Evolutionary conservation across 345 rosid species (phyloP).

Genomic region (Salix suchowensis): DNA sequence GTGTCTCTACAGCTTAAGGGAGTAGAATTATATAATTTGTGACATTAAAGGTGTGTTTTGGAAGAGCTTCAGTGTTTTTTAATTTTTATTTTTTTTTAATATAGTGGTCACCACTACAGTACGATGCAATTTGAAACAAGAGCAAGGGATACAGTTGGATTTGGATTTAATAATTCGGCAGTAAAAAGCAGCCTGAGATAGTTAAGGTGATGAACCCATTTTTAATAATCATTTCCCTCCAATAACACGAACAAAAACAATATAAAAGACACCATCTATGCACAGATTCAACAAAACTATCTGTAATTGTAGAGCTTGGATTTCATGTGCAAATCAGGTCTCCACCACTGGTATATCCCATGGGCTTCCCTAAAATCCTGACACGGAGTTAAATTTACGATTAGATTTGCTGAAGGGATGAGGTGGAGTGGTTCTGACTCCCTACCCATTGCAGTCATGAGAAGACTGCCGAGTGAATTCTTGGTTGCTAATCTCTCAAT

Average conservation of each 20-base stretch:
- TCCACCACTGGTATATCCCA: conserved; percentile 96
- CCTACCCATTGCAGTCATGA: conserved; percentile 54
- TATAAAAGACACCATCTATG: background rate
- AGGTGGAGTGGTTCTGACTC: conserved; percentile 66
- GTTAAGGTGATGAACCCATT: background rate
- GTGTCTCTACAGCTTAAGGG: background rate
- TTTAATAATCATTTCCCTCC: background rate
- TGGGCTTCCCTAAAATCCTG: conserved; percentile 68
- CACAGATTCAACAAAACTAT: conserved; percentile 15
- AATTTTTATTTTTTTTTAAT: no score
- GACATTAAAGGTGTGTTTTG: no score
- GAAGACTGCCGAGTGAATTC: conserved; percentile 59
- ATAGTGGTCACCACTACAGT: background rate
- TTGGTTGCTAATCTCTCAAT: conserved; percentile 68
- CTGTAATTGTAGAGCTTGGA: conserved; percentile 50
- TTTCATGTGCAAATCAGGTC: conserved; percentile 47
- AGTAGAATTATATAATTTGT: no score
- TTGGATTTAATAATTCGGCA: background rate
- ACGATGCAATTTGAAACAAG: background rate
- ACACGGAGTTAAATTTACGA: conserved; percentile 36
- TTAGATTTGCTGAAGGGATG: conserved; percentile 68
- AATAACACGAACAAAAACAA: background rate
- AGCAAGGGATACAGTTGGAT: background rate
- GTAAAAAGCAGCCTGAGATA: background rate
- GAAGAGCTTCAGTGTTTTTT: no score